Evolutionary conservation across 768 basidiomycete species (phyloP), one percentile per base, ranked within the genome.

Genomic region (Cystofilobasidium macerans): DNA sequence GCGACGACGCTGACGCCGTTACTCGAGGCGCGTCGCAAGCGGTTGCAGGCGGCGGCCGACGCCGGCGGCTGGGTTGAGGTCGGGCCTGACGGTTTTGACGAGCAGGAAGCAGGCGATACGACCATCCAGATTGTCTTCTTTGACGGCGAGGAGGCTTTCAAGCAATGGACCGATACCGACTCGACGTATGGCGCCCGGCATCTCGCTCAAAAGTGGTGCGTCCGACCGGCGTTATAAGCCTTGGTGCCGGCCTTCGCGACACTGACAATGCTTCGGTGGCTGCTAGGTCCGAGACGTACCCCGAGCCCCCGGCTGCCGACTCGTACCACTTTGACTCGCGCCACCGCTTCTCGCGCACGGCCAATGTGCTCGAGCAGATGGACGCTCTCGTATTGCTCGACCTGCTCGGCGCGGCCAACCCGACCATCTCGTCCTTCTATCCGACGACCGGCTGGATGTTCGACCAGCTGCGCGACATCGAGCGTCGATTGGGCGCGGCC

Each of bases 131-230:
- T 98, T 12, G 81, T 99, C 13, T 94, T 98, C 74, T 94, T 99
- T 66, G 95, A 99, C 72, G 95, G 95, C 3, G 95, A 99, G 76
- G 95, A 98, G 76, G 95, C 95, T 0, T 97, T 94, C 76, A 80
- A 83, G 79, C 82, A 32, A 2, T 68, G 67, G 67, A 63, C 67
- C 3, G 62, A 68, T 30, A 48, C 7, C 28, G 67, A 68, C 47
- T 57, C 54, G 26, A 68, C 57, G 20, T 68, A 68, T 26, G 67
- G 67, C 36, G 47, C 45, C 70, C 93, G 92, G 70, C 90, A 99
- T 77, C 82, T 99, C 24, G 90, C 93, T 6, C 79, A 86, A 62
- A 84, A 83, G 74, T 98, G 95, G 95, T 79, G 81, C 18, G 78
- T 81, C n/a, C n/a, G n/a, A n/a, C n/a, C n/a, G n/a, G n/a, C n/a